A percentile compares a stretch with the other conserved stretches of the same genome.
These are phyloP conservation scores for Oropetium thomaeum DNA, from an alignment of 176 grass and related monocot genomes.

Conservation along the genomic window DNA sequence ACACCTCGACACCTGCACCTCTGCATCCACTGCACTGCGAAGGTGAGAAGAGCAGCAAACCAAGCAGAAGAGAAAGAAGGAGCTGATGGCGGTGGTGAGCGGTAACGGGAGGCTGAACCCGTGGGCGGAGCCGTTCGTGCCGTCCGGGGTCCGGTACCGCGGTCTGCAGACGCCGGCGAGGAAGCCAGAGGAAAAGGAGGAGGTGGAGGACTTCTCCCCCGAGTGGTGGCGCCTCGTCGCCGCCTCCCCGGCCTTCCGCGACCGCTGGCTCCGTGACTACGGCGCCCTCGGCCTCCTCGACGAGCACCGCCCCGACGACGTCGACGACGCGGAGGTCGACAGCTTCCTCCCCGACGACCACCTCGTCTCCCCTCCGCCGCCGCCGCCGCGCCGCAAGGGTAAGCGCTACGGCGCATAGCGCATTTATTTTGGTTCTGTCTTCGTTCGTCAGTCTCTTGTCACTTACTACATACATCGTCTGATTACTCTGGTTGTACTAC, in stretches of 20 bases:
- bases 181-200: not conserved
- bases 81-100: slow-evolving; percentile 28
- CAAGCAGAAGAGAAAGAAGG: not conserved
- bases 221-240: slow-evolving; percentile 55
- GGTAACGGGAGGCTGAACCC: slow-evolving; percentile 44
- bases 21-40: not conserved
- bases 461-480: not conserved
- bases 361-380: slow-evolving; percentile 16
- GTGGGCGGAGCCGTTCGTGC: slow-evolving; percentile 54
- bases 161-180: not conserved
- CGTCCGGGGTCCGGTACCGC: slow-evolving; percentile 28
- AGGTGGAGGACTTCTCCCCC: slow-evolving; percentile 57
- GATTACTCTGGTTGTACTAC: not conserved
- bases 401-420: not conserved
- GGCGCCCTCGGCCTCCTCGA: slow-evolving; percentile 38
- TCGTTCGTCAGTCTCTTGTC: not conserved
- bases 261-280: slow-evolving; percentile 48
- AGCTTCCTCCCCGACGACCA: slow-evolving; percentile 20
- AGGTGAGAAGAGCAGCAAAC: not conserved
- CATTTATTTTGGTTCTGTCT: not conserved
- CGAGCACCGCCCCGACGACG: not conserved
- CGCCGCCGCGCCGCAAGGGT: not conserved
- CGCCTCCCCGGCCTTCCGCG: slow-evolving; percentile 41
- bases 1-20: not conserved
- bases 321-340: not conserved